Base-by-base conservation (phyloP, 306 rosid genomes). In the Bauhinia variegata region DNA sequence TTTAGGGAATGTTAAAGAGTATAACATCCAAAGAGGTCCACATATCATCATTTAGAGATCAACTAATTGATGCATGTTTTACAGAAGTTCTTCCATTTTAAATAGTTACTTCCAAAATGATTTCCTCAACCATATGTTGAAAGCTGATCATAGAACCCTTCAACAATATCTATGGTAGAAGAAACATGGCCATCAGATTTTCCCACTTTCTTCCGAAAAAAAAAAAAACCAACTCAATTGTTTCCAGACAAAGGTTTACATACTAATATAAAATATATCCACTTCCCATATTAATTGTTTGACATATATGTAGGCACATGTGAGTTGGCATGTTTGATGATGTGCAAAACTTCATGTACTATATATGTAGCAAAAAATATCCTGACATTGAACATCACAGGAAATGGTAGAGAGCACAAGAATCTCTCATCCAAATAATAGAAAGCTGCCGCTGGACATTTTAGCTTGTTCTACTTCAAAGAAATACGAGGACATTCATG, bases 281-380 rank as follows among this genome's bases (percentile, higher is more conserved):
- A 48, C 38, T 38, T 54, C 65, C 64, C 15, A 71, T 38, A 58
- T 51, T 77, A 57, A 37, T 67, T n/a, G 33, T 67, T 52, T 59
- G 59, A 50, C 44, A 18, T 16, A 31, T 16, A 61, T 12, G 67
- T 28, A 46, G 47, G 41, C 19, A 49, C 32, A 11, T 64, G 38
- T 39, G 13, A 28, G 46, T 57, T 54, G 9, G 34, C 62, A 18
- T 48, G 28, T 30, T 11, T 60, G 56, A 32, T 37, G 10, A 23
- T 23, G 28, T 23, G 28, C 15, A 32, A 36, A 43, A 17, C 15
- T n/a, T 65, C 28, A 23, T 23, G 28, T 23, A 23, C 28, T 23
- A 23, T 23, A 23, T 23, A 23, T 2, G 2, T 2, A 23, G 28
- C 28, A 23, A 23, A 1, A 23, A 56, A 68, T 48, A 55, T 63